Conservation (phyloP, 2,329 filamentous ascomycete genomes). For the Aureobasidium sp. region DNA sequence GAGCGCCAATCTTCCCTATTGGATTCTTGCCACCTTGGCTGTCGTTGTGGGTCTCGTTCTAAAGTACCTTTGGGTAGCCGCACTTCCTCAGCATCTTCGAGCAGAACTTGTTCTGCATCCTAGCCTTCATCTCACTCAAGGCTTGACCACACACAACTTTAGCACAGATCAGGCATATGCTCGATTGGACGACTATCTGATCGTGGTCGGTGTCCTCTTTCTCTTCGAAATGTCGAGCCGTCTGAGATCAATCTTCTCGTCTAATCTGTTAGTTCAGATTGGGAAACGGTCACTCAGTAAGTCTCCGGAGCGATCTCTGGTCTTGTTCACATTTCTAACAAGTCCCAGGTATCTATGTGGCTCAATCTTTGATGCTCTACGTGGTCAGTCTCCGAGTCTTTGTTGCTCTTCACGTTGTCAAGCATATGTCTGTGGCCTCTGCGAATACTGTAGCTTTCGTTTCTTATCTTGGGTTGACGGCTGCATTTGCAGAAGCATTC, state of each 20-base stretch:
- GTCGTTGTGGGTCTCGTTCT: slow-evolving; percentile 21
- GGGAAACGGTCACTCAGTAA: slow-evolving; percentile 27
- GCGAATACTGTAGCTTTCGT: neutral
- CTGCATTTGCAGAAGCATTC: neutral
- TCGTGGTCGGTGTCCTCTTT: slow-evolving; percentile 24
- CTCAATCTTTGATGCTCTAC: neutral
- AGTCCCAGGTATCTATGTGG: neutral
- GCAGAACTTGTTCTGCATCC: slow-evolving; percentile 25
- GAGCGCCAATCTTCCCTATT: slow-evolving; percentile 21
- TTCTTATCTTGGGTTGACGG: neutral
- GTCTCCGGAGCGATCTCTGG: neutral
- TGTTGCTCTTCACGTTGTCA: neutral
- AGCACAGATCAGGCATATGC: slow-evolving; percentile 23
- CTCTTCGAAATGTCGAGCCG: slow-evolving; percentile 20
- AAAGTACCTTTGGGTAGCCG: slow-evolving; percentile 23
- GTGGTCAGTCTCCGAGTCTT: neutral
- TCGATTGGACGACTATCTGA: slow-evolving; percentile 25
- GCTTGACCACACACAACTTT: slow-evolving; percentile 16
- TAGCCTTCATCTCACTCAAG: slow-evolving; percentile 23
- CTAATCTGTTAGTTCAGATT: slow-evolving; percentile 21
- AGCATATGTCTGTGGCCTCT: neutral
- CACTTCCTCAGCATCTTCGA: slow-evolving; percentile 23
- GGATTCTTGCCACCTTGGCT: slow-evolving; percentile 15
- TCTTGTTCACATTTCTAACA: neutral
- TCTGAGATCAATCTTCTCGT: slow-evolving; percentile 21